Conservation (phyloP, 805 yeast species). For the Metschnikowia santaceciliae region DNA sequence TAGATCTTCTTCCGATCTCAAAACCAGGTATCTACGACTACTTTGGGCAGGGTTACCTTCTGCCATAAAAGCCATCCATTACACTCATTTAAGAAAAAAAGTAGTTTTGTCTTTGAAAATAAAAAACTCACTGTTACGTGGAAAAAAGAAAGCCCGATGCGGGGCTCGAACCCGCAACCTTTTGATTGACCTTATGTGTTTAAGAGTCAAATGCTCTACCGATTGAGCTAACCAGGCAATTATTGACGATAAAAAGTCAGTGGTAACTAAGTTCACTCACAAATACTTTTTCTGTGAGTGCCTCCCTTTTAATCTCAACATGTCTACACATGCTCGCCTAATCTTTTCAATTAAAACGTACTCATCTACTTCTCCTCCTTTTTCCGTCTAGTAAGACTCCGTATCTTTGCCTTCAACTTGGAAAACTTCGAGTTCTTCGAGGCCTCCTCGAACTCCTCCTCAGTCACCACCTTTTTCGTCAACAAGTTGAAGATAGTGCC, state of each 20-base stretch:
- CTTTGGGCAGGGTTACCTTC: too few relatives aligned
- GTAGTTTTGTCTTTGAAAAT: too few relatives aligned
- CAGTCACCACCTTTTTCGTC: conserved; percentile 69
- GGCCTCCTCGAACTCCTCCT: conserved; percentile 55
- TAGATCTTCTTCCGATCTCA: too few relatives aligned
- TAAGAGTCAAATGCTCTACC: conserved; percentile 22
- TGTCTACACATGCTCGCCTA: too few relatives aligned
- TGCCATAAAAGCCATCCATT: too few relatives aligned
- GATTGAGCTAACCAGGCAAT: conserved; percentile 20
- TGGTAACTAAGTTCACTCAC: neutral
- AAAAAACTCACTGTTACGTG: too few relatives aligned
- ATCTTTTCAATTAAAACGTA: too few relatives aligned
- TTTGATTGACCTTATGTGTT: conserved; percentile 20
- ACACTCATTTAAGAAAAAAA: too few relatives aligned
- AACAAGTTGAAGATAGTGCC: conserved; percentile 81
- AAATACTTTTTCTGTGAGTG: too few relatives aligned
- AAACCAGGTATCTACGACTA: too few relatives aligned
- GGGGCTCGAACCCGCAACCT: conserved; percentile 24
- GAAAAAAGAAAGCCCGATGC: conserved; percentile 18
- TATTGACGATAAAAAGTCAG: neutral
- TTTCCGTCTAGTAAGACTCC: conserved; percentile 1
- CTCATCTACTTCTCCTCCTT: neutral
- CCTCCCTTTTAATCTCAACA: too few relatives aligned
- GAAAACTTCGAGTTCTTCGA: conserved; percentile 11
- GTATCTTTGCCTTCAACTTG: conserved; percentile 11